A percentile compares a stretch with the other conserved stretches of the same genome.
phyloP scores from a whole-genome alignment of 208 protist genomes.

The Eutreptiella sp. region DNA sequence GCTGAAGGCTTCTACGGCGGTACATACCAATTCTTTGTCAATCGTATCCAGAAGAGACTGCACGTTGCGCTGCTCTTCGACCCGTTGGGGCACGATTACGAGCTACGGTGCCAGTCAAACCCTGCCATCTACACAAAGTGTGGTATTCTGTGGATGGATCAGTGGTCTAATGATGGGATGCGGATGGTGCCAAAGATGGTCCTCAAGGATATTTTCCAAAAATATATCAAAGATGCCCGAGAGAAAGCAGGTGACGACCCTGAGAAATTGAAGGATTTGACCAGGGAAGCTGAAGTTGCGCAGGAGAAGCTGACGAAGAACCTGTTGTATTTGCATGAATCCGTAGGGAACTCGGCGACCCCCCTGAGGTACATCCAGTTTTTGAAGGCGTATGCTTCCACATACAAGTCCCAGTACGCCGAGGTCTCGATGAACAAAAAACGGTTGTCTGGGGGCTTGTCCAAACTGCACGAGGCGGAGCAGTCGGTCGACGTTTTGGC shows the following conservation, averaged over 20 bases:
- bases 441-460: conserved; percentile 80
- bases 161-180: conserved; percentile 78
- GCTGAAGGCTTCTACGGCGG: conserved; percentile 64
- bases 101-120: conserved; percentile 81
- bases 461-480: conserved; percentile 89
- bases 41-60: conserved; percentile 77
- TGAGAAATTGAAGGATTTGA: not conserved
- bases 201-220: conserved; percentile 69
- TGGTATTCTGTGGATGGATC: conserved; percentile 91
- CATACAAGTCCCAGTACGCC: conserved; percentile 72
- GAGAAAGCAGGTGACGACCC: not conserved
- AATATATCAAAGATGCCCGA: not conserved
- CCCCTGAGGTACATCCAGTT: conserved; percentile 84
- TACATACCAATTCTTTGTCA: conserved; percentile 80
- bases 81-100: conserved; percentile 81
- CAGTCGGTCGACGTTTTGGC: conserved; percentile 85
- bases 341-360: conserved; percentile 58
- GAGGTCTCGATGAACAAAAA: conserved; percentile 18
- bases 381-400: conserved; percentile 67
- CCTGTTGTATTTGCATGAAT: not conserved
- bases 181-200: conserved; percentile 76
- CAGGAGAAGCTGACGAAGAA: too few relatives aligned
- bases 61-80: conserved; percentile 92
- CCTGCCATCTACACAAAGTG: conserved; percentile 92
- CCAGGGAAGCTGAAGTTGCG: too few relatives aligned